These are phyloP conservation scores for Paxillus rubicundulus DNA, from an alignment of 768 basidiomycete genomes.

Conservation along the genomic window DNA sequence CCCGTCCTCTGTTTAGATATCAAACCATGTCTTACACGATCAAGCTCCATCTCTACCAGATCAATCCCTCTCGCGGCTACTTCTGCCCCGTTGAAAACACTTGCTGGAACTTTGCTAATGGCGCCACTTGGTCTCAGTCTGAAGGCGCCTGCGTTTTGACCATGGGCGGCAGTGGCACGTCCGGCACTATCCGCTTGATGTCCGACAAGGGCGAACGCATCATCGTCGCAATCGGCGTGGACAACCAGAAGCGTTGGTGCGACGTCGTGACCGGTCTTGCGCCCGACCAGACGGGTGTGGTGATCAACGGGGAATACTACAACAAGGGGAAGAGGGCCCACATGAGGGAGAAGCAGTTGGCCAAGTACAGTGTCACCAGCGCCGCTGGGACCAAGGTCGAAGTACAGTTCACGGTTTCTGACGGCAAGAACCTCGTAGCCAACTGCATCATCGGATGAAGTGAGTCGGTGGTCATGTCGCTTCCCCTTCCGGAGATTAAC, in stretches of 20 bases:
- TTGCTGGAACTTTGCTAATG: conserved; percentile 34
- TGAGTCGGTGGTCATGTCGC: no score
- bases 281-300: conserved; percentile 20
- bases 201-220: conserved; percentile 28
- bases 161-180: conserved; percentile 38
- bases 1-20: neutral
- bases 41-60: conserved; percentile 16
- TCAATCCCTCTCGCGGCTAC: conserved; percentile 10
- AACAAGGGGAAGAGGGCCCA: neutral
- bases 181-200: conserved; percentile 35
- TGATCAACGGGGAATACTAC: conserved; percentile 29
- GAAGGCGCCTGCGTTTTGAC: conserved; percentile 25
- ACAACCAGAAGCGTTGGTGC: conserved; percentile 38
- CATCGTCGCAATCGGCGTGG: conserved; percentile 35
- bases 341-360: no score
- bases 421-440: no score
- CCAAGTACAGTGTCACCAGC: no score
- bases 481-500: no score
- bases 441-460: no score
- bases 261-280: conserved; percentile 35
- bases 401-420: no score
- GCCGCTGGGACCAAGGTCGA: no score
- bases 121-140: conserved; percentile 25
- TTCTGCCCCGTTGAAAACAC: conserved; percentile 36
- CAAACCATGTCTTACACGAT: conserved; percentile 20